Conservation (phyloP, 768 basidiomycete genomes). For the Porphyrellus cyaneotinctus region DNA sequence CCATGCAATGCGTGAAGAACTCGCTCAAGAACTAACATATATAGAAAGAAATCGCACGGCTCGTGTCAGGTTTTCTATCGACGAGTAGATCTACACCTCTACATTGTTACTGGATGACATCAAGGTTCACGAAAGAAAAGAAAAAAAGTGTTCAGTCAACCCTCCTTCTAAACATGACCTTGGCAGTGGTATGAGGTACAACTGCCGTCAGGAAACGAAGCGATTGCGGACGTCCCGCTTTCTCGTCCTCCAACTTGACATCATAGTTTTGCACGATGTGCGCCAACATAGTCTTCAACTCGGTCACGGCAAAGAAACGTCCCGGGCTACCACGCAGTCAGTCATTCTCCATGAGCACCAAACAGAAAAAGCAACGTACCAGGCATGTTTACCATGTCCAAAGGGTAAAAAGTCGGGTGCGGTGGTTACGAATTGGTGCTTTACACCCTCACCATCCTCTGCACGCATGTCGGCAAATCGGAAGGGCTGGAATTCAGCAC, state of each 20-base stretch:
- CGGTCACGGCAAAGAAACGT: constrained; percentile 11
- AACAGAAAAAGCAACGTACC: too few species aligned
- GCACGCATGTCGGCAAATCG: constrained; percentile 24
- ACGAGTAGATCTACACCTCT: too few species aligned
- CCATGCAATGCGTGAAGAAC: too few species aligned
- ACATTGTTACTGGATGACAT: too few species aligned
- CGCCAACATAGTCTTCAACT: constrained; percentile 15
- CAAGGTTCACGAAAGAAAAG: too few species aligned
- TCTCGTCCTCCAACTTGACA: constrained; percentile 1
- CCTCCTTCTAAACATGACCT: not conserved
- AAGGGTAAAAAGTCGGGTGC: too few species aligned
- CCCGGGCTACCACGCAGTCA: constrained; percentile 4
- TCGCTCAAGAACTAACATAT: too few species aligned
- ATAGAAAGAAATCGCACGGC: too few species aligned
- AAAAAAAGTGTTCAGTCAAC: not conserved
- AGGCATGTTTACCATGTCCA: constrained; percentile 33
- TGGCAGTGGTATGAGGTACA: not conserved
- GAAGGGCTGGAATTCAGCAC: constrained; percentile 8
- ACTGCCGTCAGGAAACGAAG: not conserved
- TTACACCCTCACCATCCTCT: constrained; percentile 26
- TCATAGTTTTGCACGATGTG: constrained; percentile 11
- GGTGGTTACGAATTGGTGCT: constrained; percentile 33
- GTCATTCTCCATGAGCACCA: not conserved
- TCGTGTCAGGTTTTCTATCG: too few species aligned
- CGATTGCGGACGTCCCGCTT: not conserved